Evolutionary conservation across 805 yeast species (phyloP).

Genomic region (Candida bentonensis): DNA sequence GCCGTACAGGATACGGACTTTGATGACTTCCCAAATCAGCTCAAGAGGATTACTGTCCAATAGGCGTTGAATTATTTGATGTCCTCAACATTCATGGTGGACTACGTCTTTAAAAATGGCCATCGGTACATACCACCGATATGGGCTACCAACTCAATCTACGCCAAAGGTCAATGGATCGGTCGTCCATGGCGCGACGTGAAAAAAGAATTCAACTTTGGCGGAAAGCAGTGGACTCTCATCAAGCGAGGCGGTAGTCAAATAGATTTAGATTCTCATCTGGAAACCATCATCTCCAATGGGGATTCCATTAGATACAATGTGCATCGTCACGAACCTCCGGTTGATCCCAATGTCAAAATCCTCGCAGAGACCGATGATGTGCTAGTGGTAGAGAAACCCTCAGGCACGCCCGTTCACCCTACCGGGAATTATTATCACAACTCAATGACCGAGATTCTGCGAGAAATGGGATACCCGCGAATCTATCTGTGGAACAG

Average conservation of each 20-base stretch:
- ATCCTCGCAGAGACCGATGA: slow-evolving; percentile 58
- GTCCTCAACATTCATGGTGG: neutral
- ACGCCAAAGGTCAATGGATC: neutral
- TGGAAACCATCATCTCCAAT: slow-evolving; percentile 53
- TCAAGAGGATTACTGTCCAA: too few species aligned
- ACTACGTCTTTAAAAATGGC: neutral
- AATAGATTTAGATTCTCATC: neutral
- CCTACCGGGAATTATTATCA: slow-evolving; percentile 76
- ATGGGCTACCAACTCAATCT: neutral
- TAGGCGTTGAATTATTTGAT: too few species aligned
- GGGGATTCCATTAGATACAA: slow-evolving; percentile 75
- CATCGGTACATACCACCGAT: neutral
- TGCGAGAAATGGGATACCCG: slow-evolving; percentile 7
- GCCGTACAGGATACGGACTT: too few species aligned
- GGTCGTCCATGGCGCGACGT: neutral
- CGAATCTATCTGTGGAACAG: slow-evolving; percentile 15
- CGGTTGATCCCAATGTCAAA: slow-evolving; percentile 41
- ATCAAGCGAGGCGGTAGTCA: slow-evolving; percentile 6
- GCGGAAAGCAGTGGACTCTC: slow-evolving; percentile 43
- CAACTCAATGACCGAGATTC: slow-evolving; percentile 27
- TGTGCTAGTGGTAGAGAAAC: slow-evolving; percentile 73
- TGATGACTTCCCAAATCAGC: too few species aligned
- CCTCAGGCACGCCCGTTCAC: slow-evolving; percentile 89
- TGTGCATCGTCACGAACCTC: slow-evolving; percentile 82
- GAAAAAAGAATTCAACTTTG: slow-evolving; percentile 53